Conservation (phyloP, 2,329 filamentous ascomycete species). For the Sordariomycetes sp. region DNA sequence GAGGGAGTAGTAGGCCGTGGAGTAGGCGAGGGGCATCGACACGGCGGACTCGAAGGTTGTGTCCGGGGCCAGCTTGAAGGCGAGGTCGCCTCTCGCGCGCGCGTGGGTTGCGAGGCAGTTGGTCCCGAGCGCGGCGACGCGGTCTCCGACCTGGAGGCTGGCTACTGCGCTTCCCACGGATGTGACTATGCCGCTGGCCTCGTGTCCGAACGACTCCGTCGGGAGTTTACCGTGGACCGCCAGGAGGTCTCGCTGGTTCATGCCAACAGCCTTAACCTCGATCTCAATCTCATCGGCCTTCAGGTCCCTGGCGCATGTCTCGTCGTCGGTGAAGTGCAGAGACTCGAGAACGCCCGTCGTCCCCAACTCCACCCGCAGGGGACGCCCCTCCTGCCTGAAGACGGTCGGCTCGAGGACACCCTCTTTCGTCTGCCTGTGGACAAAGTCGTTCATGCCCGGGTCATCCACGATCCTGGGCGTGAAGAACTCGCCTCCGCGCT, state of each 20-base stretch:
- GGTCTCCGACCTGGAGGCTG: slow-evolving; percentile 53
- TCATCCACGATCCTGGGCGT: slow-evolving; percentile 28
- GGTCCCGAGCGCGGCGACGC: slow-evolving; percentile 46
- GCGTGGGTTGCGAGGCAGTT: slow-evolving; percentile 22
- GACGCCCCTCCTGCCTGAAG: slow-evolving; percentile 25
- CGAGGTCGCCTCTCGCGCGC: slow-evolving; percentile 17
- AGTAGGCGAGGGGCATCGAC: slow-evolving; percentile 26
- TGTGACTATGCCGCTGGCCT: slow-evolving; percentile 24
- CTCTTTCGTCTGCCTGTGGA: slow-evolving; percentile 29
- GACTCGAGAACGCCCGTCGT: slow-evolving; percentile 24
- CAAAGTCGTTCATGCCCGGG: slow-evolving; percentile 26
- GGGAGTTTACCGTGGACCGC: slow-evolving; percentile 27
- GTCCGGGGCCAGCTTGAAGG: slow-evolving; percentile 9
- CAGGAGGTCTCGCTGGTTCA: slow-evolving; percentile 36
- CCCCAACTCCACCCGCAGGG: slow-evolving; percentile 25
- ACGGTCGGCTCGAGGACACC: slow-evolving; percentile 23
- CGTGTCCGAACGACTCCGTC: slow-evolving; percentile 23
- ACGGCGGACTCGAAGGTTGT: slow-evolving; percentile 26
- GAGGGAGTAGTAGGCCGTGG: slow-evolving; percentile 28
- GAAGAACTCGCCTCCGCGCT: slow-evolving; percentile 24
- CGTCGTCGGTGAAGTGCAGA: slow-evolving; percentile 26
- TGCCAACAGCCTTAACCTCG: slow-evolving; percentile 27
- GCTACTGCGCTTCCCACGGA: slow-evolving; percentile 14
- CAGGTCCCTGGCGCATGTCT: slow-evolving; percentile 15
- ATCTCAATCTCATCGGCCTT: slow-evolving; percentile 27